A percentile compares a stretch with the other conserved stretches of the same genome.
Evolutionary conservation across 2,329 filamentous ascomycete species (phyloP).

Genomic region (Scopulariopsis brevicaulis): DNA sequence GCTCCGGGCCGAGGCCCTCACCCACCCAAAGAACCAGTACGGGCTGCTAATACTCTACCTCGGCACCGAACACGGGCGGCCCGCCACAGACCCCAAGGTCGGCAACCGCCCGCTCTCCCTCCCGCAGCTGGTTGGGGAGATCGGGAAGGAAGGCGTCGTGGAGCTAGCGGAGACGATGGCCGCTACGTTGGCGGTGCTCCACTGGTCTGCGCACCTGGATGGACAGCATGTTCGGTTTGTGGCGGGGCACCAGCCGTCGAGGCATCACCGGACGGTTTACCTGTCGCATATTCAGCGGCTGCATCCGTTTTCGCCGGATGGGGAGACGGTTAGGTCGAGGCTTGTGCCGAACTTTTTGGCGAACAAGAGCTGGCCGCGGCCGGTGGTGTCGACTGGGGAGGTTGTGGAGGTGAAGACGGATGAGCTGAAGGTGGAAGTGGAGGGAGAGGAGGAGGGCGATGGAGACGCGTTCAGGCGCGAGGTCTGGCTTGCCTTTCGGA

Average conservation of each 20-base stretch:
- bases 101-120: background rate
- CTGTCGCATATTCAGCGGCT: background rate
- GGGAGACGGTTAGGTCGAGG: background rate
- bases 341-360: background rate
- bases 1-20: background rate
- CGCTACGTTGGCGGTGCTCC: slow-evolving; percentile 1
- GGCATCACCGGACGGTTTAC: background rate
- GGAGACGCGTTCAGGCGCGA: background rate
- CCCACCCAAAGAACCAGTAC: background rate
- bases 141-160: background rate
- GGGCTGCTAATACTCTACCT: background rate
- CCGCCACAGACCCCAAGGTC: background rate
- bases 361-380: slow-evolving; percentile 1
- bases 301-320: background rate
- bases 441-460: background rate
- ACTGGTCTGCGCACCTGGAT: background rate
- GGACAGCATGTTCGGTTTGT: background rate
- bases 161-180: slow-evolving; percentile 1
- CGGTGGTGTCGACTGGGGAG: background rate
- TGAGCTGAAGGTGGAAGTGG: background rate
- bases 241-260: background rate
- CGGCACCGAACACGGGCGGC: background rate
- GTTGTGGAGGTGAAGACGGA: background rate
- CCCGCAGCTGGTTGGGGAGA: background rate
- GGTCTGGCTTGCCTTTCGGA: slow-evolving; percentile 3